Conservation (phyloP, 257 asterid species). For the Fraxinus americana region DNA sequence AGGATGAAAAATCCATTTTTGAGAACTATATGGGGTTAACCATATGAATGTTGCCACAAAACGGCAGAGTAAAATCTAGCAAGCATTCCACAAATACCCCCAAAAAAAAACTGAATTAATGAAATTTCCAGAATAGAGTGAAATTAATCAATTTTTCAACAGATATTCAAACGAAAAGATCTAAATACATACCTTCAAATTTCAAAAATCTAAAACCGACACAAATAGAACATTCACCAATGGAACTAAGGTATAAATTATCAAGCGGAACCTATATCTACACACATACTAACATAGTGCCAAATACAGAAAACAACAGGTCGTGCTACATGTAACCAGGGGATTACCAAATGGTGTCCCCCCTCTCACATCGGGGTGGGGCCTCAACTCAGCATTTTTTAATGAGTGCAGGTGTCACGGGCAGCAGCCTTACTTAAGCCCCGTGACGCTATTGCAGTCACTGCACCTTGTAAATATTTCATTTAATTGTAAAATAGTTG, state of each 20-base stretch:
- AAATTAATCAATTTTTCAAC: neutral
- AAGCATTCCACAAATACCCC: neutral
- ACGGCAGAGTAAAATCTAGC: constrained; percentile 13
- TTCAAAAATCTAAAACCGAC: neutral
- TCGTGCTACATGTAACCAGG: too few relatives aligned
- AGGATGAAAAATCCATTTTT: constrained; percentile 25
- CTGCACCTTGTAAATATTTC: too few relatives aligned
- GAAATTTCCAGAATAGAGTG: constrained; percentile 1
- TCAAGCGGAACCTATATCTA: neutral
- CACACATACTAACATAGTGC: neutral
- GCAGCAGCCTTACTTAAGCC: too few relatives aligned
- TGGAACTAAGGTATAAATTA: neutral
- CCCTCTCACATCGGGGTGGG: too few relatives aligned
- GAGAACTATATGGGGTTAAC: constrained; percentile 13
- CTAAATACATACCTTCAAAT: neutral
- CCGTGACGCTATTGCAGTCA: too few relatives aligned
- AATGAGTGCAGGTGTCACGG: too few relatives aligned
- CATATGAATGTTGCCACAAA: constrained; percentile 45
- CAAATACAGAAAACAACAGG: neutral
- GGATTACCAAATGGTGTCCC: too few relatives aligned
- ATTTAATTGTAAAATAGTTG: too few relatives aligned
- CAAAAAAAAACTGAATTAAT: neutral
- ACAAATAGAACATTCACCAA: neutral
- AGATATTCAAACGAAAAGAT: neutral
- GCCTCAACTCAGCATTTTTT: too few relatives aligned